Evolutionary conservation across 306 rosid genomes (phyloP), one percentile per base, ranked within the genome.

Genomic region (Corylus heterophylla): DNA sequence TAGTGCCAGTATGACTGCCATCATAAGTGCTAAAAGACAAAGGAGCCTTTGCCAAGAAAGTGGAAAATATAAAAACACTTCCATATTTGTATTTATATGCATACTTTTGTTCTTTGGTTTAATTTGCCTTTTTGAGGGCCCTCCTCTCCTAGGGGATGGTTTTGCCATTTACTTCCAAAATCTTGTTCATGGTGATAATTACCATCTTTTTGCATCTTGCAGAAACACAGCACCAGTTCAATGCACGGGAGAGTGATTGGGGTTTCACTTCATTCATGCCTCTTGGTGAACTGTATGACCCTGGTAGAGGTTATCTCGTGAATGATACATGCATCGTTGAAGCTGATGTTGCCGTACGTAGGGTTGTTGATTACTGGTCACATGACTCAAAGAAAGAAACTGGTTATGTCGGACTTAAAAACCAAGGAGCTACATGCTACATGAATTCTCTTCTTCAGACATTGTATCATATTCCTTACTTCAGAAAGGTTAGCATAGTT

Each of bases 361-460:
- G 89, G 83, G 91, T 85, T 73, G 75, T 82, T 84, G 97, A 94
- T 84, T 92, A 88, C 85, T 90, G 97, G 97, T 84, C 97, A 42
- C 85, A 90, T 75, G 97, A 94, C 83, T 92, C 97, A 6, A 94
- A 92, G 82, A 94, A 92, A 85, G 97, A 94, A 88, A 92, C 98
- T 31, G 97, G 98, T 79, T 94, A 49, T 82, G 98, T 94, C 47
- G 98, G 98, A 72, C 88, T 94, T 51, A 94, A 94, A 86, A 94
- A 94, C 81, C 98, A 90, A 87, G 98, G 97, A 79, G 97, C 98
- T 74, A 94, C 98, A 61, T 94, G 93, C 90, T 94, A 94, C 81
- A 92, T 94, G 98, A 94, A 94, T 89, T 94, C 98, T 81, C 91
- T 92, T 48, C 98, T 94, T 79, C 98, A 94, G 83, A 94, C 97